Percentiles rank a stretch among this genome's conserved stretches.
Conservation (phyloP, 148 eudicot species). For the Camellia japonica region DNA sequence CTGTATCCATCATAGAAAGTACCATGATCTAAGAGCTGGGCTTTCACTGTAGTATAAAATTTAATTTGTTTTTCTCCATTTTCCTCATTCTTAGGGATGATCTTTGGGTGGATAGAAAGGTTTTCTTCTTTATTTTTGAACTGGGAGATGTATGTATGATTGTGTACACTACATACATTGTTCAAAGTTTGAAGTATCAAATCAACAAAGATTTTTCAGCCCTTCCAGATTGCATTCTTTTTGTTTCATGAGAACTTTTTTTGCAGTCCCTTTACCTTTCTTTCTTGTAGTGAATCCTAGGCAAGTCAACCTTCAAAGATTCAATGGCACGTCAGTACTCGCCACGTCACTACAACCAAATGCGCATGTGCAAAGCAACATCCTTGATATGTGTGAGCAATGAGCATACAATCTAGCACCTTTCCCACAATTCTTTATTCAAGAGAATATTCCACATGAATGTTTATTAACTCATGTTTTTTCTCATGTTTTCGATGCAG, state of each 20-base stretch:
- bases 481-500: too few species aligned
- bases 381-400: too few species aligned
- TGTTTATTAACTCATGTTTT: too few species aligned
- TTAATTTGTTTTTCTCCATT: not conserved
- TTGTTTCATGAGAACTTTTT: not conserved
- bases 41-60: conserved; percentile 8
- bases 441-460: too few species aligned
- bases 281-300: not conserved
- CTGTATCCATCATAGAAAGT: conserved; percentile 40
- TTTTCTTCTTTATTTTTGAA: not conserved
- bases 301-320: not conserved
- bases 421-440: too few species aligned
- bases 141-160: not conserved
- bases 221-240: not conserved
- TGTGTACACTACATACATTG: not conserved
- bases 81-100: not conserved
- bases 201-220: not conserved
- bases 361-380: too few species aligned
- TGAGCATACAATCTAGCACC: too few species aligned
- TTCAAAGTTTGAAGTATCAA: not conserved
- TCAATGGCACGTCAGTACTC: too few species aligned
- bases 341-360: too few species aligned
- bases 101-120: not conserved
- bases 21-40: conserved; percentile 6
- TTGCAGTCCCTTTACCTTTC: not conserved